phyloP scores from a whole-genome alignment of 371 early-diverging fungal species.

The Mortierella sp. region DNA sequence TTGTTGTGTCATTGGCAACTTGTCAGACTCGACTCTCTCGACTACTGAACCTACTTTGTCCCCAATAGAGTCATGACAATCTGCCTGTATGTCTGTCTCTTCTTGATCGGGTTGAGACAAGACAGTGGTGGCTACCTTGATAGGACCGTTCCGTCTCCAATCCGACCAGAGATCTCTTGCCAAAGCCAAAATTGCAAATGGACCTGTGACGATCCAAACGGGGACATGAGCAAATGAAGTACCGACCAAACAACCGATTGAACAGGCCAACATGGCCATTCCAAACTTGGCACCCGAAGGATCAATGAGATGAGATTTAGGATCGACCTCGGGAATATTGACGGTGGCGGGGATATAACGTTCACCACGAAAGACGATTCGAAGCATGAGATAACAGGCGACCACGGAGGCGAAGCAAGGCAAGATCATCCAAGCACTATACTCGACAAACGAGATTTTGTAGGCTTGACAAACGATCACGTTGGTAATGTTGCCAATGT shows the following conservation, averaged over 20 bases:
- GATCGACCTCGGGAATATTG: conserved; percentile 24
- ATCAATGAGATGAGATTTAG: conserved; percentile 58
- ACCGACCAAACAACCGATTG: conserved; percentile 61
- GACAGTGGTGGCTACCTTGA: conserved; percentile 16
- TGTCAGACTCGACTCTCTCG: too few species aligned
- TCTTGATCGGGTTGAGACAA: background rate
- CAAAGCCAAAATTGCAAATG: conserved; percentile 63
- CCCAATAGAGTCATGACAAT: too few species aligned
- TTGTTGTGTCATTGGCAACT: too few species aligned
- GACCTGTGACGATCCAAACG: conserved; percentile 72
- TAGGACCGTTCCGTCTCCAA: conserved; percentile 2
- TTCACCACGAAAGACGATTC: conserved; percentile 55
- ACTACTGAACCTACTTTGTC: too few species aligned
- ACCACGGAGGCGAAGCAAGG: conserved; percentile 69
- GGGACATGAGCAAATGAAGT: conserved; percentile 66
- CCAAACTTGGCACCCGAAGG: conserved; percentile 64
- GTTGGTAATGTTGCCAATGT: conserved; percentile 85
- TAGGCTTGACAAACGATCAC: conserved; percentile 80
- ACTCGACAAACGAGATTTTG: conserved; percentile 68
- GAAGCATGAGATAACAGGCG: conserved; percentile 58
- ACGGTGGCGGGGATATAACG: conserved; percentile 50
- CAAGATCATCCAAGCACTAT: conserved; percentile 77
- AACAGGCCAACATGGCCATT: conserved; percentile 53
- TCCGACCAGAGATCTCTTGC: conserved; percentile 58
- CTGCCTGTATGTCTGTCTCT: too few species aligned